Conservation (phyloP, 164 flowering plant genomes). For the Chimonanthus praecox region DNA sequence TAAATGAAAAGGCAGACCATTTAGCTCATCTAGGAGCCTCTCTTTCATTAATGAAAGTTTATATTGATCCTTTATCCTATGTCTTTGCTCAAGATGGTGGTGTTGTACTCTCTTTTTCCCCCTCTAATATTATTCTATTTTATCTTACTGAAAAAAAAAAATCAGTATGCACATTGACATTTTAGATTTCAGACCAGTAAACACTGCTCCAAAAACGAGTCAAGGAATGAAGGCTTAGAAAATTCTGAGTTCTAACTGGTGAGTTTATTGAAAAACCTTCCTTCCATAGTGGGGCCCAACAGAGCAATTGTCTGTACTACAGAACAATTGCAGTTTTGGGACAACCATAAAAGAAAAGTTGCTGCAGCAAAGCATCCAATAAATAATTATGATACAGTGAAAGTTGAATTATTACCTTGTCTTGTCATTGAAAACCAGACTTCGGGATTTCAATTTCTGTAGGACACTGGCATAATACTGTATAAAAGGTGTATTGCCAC, state of each 20-base stretch:
- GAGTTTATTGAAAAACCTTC: not conserved
- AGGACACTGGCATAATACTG: slow-evolving; percentile 22
- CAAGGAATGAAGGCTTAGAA: not conserved
- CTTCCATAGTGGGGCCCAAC: not conserved
- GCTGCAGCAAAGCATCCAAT: not conserved
- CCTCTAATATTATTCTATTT: too few species aligned
- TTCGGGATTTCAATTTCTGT: slow-evolving; percentile 13
- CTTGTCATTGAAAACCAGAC: slow-evolving; percentile 5
- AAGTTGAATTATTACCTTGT: slow-evolving; percentile 12
- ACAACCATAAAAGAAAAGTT: not conserved
- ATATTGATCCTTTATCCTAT: too few species aligned
- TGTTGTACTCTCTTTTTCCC: too few species aligned
- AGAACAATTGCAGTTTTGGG: not conserved
- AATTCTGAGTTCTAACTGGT: not conserved
- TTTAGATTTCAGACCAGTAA: too few species aligned
- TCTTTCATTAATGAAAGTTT: too few species aligned
- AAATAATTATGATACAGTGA: not conserved
- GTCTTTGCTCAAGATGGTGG: too few species aligned
- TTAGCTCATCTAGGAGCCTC: too few species aligned
- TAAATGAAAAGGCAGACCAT: too few species aligned
- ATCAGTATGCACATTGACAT: too few species aligned
- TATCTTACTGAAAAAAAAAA: too few species aligned
- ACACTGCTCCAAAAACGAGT: not conserved
- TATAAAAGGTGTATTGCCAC: slow-evolving; percentile 18
- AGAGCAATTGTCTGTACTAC: not conserved